These are phyloP conservation scores for Margaritispora aquatica DNA, from an alignment of 495 filamentous ascomycete genomes.

Conservation along the genomic window DNA sequence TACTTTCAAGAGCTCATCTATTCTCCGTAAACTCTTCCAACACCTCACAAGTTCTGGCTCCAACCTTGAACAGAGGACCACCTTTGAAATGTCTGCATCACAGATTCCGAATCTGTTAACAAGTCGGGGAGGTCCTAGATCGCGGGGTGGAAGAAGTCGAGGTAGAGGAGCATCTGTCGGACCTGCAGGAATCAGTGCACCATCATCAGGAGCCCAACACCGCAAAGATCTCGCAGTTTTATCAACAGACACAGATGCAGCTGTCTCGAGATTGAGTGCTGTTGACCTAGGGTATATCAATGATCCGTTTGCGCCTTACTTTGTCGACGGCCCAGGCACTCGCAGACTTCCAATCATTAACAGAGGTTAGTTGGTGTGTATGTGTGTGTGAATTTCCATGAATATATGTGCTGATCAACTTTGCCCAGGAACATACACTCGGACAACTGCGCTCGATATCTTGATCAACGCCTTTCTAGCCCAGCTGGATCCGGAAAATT, in stretches of 20 bases:
- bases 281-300: constrained; percentile 81
- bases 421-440: constrained; percentile 77
- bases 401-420: not conserved
- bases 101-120: constrained; percentile 74
- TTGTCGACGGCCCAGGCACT: constrained; percentile 42
- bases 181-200: not conserved
- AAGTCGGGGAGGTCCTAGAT: constrained; percentile 42
- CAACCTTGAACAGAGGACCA: not conserved
- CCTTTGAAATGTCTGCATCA: constrained; percentile 55
- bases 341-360: constrained; percentile 86
- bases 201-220: constrained; percentile 1
- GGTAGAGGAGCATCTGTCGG: constrained; percentile 21
- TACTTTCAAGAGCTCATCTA: too few relatives aligned
- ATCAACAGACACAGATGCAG: constrained; percentile 87
- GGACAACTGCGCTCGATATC: constrained; percentile 78
- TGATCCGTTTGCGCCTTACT: constrained; percentile 67
- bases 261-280: constrained; percentile 80
- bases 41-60: not conserved
- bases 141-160: constrained; percentile 26
- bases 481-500: constrained; percentile 15
- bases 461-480: constrained; percentile 68
- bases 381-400: not conserved
- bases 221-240: constrained; percentile 50
- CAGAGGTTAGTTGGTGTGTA: constrained; percentile 52
- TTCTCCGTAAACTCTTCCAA: too few relatives aligned